Conservation (phyloP, 169 alveolate species). For the Plasmodium cynomolgi region DNA sequence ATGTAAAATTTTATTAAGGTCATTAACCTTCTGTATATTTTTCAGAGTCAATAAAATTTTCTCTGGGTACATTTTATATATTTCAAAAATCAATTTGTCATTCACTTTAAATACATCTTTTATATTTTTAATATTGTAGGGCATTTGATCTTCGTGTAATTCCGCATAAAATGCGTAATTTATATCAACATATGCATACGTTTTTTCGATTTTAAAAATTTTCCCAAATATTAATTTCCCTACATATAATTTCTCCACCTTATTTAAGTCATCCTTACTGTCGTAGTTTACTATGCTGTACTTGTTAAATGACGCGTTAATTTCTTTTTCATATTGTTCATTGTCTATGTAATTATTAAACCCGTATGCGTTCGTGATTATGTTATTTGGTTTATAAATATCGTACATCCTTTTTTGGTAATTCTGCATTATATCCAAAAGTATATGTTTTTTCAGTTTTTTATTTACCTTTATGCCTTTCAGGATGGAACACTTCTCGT, state of each 20-base stretch:
- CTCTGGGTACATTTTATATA: conserved; percentile 70
- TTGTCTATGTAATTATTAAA: conserved; percentile 62
- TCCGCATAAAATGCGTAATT: conserved; percentile 67
- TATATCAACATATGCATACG: conserved; percentile 68
- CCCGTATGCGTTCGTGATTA: conserved; percentile 53
- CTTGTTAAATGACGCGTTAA: conserved; percentile 45
- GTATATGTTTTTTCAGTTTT: conserved; percentile 17
- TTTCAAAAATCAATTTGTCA: conserved; percentile 73
- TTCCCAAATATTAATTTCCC: conserved; percentile 75
- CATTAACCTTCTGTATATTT: conserved; percentile 76
- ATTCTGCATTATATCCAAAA: conserved; percentile 26
- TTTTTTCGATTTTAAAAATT: conserved; percentile 63
- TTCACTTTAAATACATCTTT: conserved; percentile 56
- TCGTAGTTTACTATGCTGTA: conserved; percentile 70
- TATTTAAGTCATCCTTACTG: conserved; percentile 54
- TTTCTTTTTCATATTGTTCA: conserved; percentile 67
- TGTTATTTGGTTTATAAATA: conserved; percentile 60
- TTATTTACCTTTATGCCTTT: conserved; percentile 21
- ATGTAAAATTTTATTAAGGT: conserved; percentile 53
- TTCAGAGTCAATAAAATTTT: conserved; percentile 59
- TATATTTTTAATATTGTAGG: conserved; percentile 52
- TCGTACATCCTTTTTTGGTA: conserved; percentile 68
- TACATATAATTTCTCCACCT: conserved; percentile 63
- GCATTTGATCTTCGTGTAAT: conserved; percentile 71
- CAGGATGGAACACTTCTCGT: neutral